Evolutionary conservation across 768 basidiomycete species (phyloP), one percentile per base, ranked within the genome.

Genomic region (Lactarius akahatsu): DNA sequence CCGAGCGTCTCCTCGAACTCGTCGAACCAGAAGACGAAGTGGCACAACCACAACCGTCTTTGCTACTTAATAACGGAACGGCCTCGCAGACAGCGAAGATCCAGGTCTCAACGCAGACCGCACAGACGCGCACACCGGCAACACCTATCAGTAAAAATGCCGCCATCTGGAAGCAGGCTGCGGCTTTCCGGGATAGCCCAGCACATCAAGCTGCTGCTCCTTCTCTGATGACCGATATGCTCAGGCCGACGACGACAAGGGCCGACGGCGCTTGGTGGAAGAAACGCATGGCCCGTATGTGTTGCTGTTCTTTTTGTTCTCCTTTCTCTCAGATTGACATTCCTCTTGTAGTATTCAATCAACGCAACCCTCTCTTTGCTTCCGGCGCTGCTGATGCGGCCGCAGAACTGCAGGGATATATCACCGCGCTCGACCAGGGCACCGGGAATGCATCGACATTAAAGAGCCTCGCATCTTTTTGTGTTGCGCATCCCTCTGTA

Each of bases 251-350:
- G 26, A 75, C 91, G 65, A 85, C 88, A 66, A 87, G 84, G 66
- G 85, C 87, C 71, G 88, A 91, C 72, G 86, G 85, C 26, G 85
- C 85, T 8, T 96, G 94, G 94, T 95, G 94, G 93, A 74, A 86
- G 68, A 92, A 90, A 74, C 82, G 89, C 69, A 87, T 85, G 74
- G 79, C 83, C 50, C 76, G 93, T 95, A 73, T 74, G 86, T 84
- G 50, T 50, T 36, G 6, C 47, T 59, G 57, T 65, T 43, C 32
- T 10, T 34, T 18, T n/a, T 28, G 9, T 32, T 47, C 28, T 52
- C 38, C 26, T 47, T 40, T 23, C 36, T 23, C 41, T 63, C 15
- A 28, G 18, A 38, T 58, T 45, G 60, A 63, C 41, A 47, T 50
- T 65, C 50, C 36, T 38, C 47, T 36, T 32, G 23, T 69, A 85